Conservation (phyloP, 2,329 filamentous ascomycete genomes). For the Apiospora hydei region DNA sequence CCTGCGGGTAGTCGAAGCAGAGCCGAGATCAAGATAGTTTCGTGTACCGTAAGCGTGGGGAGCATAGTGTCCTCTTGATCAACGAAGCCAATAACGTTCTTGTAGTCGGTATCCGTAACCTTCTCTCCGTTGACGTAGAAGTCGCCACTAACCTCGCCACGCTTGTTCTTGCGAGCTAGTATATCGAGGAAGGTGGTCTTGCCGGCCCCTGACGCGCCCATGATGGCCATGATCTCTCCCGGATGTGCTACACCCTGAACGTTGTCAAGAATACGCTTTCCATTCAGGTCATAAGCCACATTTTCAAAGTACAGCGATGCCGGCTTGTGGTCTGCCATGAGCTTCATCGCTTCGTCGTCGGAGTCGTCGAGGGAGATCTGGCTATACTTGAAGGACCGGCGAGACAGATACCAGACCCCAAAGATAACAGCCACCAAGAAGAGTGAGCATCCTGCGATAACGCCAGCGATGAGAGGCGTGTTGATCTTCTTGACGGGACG, state of each 20-base stretch:
- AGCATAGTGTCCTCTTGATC: slow-evolving; percentile 99
- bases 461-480: slow-evolving; percentile 91
- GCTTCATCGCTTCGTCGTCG: slow-evolving; percentile 84
- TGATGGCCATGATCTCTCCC: slow-evolving; percentile 95
- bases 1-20: slow-evolving; percentile 88
- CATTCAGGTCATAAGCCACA: slow-evolving; percentile 85
- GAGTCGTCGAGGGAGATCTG: slow-evolving; percentile 87
- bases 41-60: slow-evolving; percentile 93
- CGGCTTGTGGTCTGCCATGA: slow-evolving; percentile 91
- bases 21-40: slow-evolving; percentile 95
- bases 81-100: slow-evolving; percentile 92
- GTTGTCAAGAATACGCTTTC: slow-evolving; percentile 81
- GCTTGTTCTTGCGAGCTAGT: slow-evolving; percentile 94
- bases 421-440: slow-evolving; percentile 90
- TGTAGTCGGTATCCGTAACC: slow-evolving; percentile 83
- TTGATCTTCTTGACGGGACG: slow-evolving; percentile 94
- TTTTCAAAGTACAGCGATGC: slow-evolving; percentile 88
- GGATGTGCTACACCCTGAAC: slow-evolving; percentile 89
- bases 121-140: slow-evolving; percentile 96
- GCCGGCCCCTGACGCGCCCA: slow-evolving; percentile 96
- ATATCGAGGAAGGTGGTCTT: slow-evolving; percentile 99
- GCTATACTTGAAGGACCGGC: slow-evolving; percentile 73
- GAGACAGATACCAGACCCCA: slow-evolving; percentile 85
- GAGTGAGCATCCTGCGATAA: slow-evolving; percentile 85
- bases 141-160: slow-evolving; percentile 77